These are phyloP conservation scores for Sonneratia alba DNA, from an alignment of 345 rosid genomes.

Conservation along the genomic window DNA sequence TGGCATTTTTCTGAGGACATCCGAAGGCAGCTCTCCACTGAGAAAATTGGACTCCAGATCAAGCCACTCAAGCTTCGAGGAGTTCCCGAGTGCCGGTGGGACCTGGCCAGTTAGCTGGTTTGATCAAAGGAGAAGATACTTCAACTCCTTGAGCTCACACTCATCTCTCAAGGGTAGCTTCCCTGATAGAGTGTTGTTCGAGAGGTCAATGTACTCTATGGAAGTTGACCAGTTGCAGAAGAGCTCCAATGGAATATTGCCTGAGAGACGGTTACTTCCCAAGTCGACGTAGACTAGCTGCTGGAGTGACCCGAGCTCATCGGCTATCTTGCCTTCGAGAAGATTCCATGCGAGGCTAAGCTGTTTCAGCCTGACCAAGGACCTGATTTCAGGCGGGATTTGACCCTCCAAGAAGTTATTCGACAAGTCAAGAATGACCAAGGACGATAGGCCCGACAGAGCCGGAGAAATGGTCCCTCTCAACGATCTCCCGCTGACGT, in stretches of 20 bases:
- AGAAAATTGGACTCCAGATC: conserved; percentile 68
- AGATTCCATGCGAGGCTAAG: conserved; percentile 58
- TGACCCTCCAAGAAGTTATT: conserved; percentile 52
- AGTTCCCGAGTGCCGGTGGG: conserved; percentile 56
- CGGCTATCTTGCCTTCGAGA: conserved; percentile 58
- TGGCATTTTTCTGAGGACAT: conserved; percentile 45
- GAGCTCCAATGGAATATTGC: conserved; percentile 43
- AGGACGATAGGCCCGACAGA: conserved; percentile 50
- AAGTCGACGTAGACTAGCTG: conserved; percentile 50
- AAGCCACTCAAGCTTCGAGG: conserved; percentile 65
- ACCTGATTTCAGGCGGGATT: conserved; percentile 58
- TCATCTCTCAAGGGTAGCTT: conserved; percentile 40
- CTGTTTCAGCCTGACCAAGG: conserved; percentile 38
- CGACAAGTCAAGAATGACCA: conserved; percentile 63
- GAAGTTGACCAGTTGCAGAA: conserved; percentile 59
- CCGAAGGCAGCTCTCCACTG: conserved; percentile 64
- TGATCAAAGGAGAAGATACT: conserved; percentile 75
- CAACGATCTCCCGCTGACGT: conserved; percentile 48
- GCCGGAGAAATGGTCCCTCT: conserved; percentile 54
- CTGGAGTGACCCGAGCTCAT: conserved; percentile 37
- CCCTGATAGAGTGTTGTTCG: conserved; percentile 68
- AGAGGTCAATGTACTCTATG: conserved; percentile 59
- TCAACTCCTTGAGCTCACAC: conserved; percentile 43
- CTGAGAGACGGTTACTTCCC: conserved; percentile 45
- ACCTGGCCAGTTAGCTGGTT: conserved; percentile 47